Evolutionary conservation across 345 rosid species (phyloP), one percentile per base, ranked within the genome.

Genomic region (Rhodamnia rubescens): DNA sequence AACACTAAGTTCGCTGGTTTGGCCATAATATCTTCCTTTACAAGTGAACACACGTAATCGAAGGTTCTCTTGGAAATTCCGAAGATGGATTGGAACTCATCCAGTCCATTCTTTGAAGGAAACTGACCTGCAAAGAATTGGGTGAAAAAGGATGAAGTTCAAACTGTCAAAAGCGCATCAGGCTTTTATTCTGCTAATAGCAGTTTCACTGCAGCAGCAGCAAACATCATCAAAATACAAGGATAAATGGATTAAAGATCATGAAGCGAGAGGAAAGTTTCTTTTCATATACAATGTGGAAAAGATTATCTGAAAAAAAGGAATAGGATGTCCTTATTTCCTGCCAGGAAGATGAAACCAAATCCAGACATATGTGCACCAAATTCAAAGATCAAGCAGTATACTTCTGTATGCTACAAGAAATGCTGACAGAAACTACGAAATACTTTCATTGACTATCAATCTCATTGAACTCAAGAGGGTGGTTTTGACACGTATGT

Each of bases 21-120:
- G 29, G 88, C 87, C 58, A 53, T 85, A 90, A 92, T 83, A 40
- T 91, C 91, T 74, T 91, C 94, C 86, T 89, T 85, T 86, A 93
- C 92, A 27, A 92, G 94, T 44, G 95, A 92, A 80, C 94, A 91
- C 86, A 94, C 82, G 89, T 92, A 92, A 85, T 88, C 83, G 59
- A 92, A 92, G n/a, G 94, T 92, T 90, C 40, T 90, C 89, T 88
- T 82, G 1, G 95, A 90, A 69, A 92, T 89, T 83, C 87, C 90
- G 84, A 92, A 92, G 83, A 87, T 47, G 18, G 87, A 83, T 89
- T 89, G 85, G 85, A 91, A 94, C 59, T 82, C 86, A 86, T 91
- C 90, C 83, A 88, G 83, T 74, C 86, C 89, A 83, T 89, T 91
- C 21, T 92, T 58, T 58, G 90, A 87, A 56, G 91, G 89, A 51